Base-by-base conservation (phyloP, 306 rosid species). In the Medicago lupulina region DNA sequence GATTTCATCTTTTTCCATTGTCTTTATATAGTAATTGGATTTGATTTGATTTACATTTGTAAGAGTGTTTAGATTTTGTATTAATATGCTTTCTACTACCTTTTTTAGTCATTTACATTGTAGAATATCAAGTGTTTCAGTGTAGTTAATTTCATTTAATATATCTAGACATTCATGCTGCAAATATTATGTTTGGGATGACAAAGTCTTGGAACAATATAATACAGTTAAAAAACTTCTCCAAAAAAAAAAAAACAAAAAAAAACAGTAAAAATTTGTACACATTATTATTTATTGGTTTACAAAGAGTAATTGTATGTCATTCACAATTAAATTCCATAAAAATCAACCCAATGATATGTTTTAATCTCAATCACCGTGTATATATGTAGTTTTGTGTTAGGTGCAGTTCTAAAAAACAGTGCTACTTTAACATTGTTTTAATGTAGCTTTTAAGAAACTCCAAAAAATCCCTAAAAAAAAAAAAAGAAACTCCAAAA, bases 41-140 rank as follows among this genome's bases (percentile, higher is more conserved):
- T 72, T 57, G 79, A 17, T 74, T 77, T 66, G 72, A 77, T 77
- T 77, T 67, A 40, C 46, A 66, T 74, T 40, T 66, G 44, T 70
- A 53, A 75, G 43, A 50, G 76, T 62, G 65, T 41, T 66, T 40
- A 40, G 50, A 51, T 18, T 41, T 66, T 66, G 71, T 18, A 65
- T 65, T 36, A 5, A 46, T 5, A 14, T 23, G 11, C 14, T 60
- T 60, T 28, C 41, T 7, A 28, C 41, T n/a, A n/a, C n/a, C n/a
- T n/a, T n/a, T 19, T 28, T 25, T 13, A 60, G 40, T 13, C 38
- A 28, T 60, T 60, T 28, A 60, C 41, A 13, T 7, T 60, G 18
- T 28, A 59, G 18, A 7, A 28, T 61, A 14, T 60, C 19, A 60
- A 60, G 19, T 13, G 41, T 28, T 15, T 31, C 28, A 31, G 67